Evolutionary conservation across 73 alveolate species (phyloP), one percentile per base, ranked within the genome.

Genomic region (Tetrahymena malaccensis): DNA sequence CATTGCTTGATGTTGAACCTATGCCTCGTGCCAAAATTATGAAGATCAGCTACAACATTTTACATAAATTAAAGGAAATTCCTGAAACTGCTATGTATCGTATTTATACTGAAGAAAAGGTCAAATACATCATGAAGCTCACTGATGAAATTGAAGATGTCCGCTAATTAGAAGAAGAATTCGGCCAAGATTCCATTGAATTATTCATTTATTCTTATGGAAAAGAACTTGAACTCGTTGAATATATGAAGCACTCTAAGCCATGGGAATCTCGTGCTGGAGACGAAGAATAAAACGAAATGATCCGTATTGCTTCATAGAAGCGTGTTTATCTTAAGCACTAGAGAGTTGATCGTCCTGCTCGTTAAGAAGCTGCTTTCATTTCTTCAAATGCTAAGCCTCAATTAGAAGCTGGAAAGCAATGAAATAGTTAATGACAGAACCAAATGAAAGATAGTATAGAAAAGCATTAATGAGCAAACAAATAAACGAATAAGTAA

Each of bases 1-100:
- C 96, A 34, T 95, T 95, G 35, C 95, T 95, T 50, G 97, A 95
- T 55, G 97, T 95, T 95, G 97, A 95, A 35, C 97, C 97, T 21
- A 95, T 95, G 97, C 97, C 97, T 27, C 93, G 97, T 85, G 95
- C 97, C 12, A 95, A 89, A 93, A 95, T 95, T 10, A 95, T 95
- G 97, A 95, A 95, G 38, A 43, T 95, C 43, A 85, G 97, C 58
- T 95, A 95, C 43, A 85, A 89, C 15, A 57, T 95, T 43, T 83
- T 95, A 44, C 95, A 95, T 89, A 95, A 95, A 56, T 95, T 95
- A 43, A 55, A 89, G 43, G 94, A 95, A 89, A 95, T 95, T 33
- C 95, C 95, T 21, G 97, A 95, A 95, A 94, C 94, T 10, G 97
- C 94, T 33, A 55, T 95, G 35, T 95, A 95, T 57, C 70, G 97